These are phyloP conservation scores for Apiospora sp. DNA, from an alignment of 2,329 filamentous ascomycete species.

Conservation along the genomic window DNA sequence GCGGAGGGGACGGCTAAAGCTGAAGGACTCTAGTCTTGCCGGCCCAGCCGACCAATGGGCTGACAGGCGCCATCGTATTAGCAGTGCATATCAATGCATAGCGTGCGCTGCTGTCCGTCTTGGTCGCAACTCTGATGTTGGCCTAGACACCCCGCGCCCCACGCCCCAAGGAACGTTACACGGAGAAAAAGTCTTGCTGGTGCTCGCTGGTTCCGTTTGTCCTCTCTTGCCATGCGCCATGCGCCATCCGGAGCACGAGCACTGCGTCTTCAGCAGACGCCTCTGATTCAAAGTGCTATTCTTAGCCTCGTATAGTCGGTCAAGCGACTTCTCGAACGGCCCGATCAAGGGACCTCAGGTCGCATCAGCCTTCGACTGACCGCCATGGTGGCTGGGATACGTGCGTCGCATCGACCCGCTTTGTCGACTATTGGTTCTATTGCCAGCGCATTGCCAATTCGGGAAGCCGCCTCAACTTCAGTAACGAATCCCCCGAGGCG, in stretches of 20 bases:
- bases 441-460: background rate
- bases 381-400: background rate
- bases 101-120: background rate
- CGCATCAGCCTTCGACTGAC: background rate
- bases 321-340: background rate
- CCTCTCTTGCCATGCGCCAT: background rate
- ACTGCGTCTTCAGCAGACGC: conserved; percentile 1
- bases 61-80: background rate
- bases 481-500: background rate
- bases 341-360: conserved; percentile 2
- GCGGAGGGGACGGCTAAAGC: background rate
- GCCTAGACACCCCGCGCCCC: background rate
- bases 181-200: background rate
- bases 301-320: conserved; percentile 5
- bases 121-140: background rate
- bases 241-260: background rate
- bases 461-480: background rate
- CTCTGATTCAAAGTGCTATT: conserved; percentile 14
- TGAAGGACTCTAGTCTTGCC: background rate
- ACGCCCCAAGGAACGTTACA: conserved; percentile 6
- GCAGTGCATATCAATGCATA: background rate
- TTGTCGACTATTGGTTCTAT: background rate
- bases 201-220: background rate
- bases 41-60: background rate
- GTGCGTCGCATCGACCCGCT: background rate